Percentiles rank a stretch among this genome's conserved stretches.
Conservation (phyloP, 2,329 filamentous ascomycete species). For the Teratosphaeria destructans region DNA sequence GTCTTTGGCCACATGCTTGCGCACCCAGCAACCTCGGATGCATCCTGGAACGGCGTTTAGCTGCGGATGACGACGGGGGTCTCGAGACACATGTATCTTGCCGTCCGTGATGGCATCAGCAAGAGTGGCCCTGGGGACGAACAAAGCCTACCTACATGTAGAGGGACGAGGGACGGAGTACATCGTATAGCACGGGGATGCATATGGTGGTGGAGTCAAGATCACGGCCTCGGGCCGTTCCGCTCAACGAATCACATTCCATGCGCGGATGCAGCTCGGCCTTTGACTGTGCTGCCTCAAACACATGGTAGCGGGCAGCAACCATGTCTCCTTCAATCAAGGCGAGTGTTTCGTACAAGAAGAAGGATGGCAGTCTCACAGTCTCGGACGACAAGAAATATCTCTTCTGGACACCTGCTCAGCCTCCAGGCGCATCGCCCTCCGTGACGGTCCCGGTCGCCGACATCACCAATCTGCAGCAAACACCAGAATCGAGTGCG, state of each 20-base stretch:
- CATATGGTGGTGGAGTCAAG: not conserved
- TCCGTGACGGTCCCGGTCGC: conserved; percentile 59
- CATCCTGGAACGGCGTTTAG: too few relatives aligned
- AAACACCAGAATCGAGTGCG: conserved; percentile 75
- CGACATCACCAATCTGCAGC: conserved; percentile 85
- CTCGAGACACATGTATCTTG: too few relatives aligned
- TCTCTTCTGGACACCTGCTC: conserved; percentile 71
- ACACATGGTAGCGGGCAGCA: not conserved
- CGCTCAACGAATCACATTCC: not conserved
- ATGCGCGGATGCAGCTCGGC: not conserved
- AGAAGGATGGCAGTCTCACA: conserved; percentile 79
- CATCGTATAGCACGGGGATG: too few relatives aligned
- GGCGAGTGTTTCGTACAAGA: conserved; percentile 64
- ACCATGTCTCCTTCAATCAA: not conserved
- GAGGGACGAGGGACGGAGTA: too few relatives aligned
- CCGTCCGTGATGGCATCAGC: too few relatives aligned
- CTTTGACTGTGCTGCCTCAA: not conserved
- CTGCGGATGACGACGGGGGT: too few relatives aligned
- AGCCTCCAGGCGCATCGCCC: conserved; percentile 49
- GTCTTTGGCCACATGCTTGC: too few relatives aligned
- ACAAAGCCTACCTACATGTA: too few relatives aligned
- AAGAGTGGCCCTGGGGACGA: too few relatives aligned
- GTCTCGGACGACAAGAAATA: conserved; percentile 62
- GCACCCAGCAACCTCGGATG: too few relatives aligned
- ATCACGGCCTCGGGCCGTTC: not conserved